These are phyloP conservation scores for Sodiomyces alkalinus DNA, from an alignment of 2,329 filamentous ascomycete species.

Conservation along the genomic window DNA sequence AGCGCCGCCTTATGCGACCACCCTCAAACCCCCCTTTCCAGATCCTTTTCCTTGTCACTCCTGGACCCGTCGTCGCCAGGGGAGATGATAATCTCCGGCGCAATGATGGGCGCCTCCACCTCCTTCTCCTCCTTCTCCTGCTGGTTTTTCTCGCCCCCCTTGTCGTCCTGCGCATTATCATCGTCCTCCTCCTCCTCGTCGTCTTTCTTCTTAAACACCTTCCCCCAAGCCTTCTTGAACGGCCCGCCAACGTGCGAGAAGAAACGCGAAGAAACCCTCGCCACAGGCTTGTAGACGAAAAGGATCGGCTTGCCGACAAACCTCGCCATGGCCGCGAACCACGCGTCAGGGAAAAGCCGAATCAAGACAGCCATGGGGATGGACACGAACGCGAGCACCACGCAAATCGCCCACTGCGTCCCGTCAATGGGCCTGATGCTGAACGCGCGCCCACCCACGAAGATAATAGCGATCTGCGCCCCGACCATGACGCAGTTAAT, in stretches of 20 bases:
- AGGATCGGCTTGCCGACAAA: conserved; percentile 7
- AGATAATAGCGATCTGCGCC: conserved; percentile 41
- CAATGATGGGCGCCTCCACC: not conserved
- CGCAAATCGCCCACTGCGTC: conserved; percentile 36
- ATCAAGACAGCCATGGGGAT: conserved; percentile 34
- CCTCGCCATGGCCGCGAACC: conserved; percentile 17
- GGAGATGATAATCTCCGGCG: conserved; percentile 2
- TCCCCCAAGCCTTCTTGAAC: conserved; percentile 2
- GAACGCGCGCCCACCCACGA: conserved; percentile 39
- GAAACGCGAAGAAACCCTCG: not conserved
- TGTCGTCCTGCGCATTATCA: not conserved
- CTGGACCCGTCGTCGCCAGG: not conserved
- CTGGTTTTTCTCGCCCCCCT: not conserved
- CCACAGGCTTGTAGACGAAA: conserved; percentile 4
- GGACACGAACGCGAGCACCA: conserved; percentile 31
- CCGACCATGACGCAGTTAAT: conserved; percentile 43
- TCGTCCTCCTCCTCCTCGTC: conserved; percentile 1
- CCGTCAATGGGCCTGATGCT: conserved; percentile 29
- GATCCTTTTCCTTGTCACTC: conserved; percentile 1
- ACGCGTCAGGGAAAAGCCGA: conserved; percentile 32
- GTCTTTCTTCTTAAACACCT: conserved; percentile 2
- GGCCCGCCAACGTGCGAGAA: conserved; percentile 3
- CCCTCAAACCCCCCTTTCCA: not conserved
- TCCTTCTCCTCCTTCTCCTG: not conserved
- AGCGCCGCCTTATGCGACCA: not conserved